Conservation (phyloP, 2,329 filamentous ascomycete genomes). For the Cordyceps cateniannulata region DNA sequence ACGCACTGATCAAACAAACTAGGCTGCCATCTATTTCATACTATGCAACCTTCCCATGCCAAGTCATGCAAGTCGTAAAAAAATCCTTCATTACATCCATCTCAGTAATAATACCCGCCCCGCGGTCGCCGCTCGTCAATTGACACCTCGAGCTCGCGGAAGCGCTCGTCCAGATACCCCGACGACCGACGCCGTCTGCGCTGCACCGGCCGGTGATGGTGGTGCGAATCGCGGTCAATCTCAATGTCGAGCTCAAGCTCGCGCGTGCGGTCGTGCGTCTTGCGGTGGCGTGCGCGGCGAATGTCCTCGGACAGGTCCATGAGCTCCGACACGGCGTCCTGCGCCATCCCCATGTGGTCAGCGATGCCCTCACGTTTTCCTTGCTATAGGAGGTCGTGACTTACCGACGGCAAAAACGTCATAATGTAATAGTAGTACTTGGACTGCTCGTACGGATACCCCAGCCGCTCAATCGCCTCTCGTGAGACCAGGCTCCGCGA, state of each 20-base stretch:
- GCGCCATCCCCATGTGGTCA: neutral
- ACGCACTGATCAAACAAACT: too few relatives aligned
- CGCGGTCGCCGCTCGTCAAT: constrained; percentile 2
- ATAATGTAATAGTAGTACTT: constrained; percentile 88
- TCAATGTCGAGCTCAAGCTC: constrained; percentile 11
- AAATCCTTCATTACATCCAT: neutral
- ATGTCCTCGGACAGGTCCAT: constrained; percentile 7
- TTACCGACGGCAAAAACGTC: constrained; percentile 79
- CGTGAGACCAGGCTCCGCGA: constrained; percentile 84
- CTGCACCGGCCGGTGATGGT: neutral
- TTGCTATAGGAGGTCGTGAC: constrained; percentile 28
- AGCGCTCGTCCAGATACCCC: constrained; percentile 9
- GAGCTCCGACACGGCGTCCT: constrained; percentile 5
- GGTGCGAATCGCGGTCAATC: constrained; percentile 8
- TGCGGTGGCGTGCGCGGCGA: neutral
- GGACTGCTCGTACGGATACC: constrained; percentile 88
- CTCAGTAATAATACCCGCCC: neutral
- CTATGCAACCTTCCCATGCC: neutral
- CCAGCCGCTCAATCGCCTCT: constrained; percentile 77
- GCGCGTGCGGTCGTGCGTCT: neutral
- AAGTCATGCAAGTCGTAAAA: neutral
- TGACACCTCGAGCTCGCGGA: constrained; percentile 3
- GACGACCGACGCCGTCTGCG: neutral
- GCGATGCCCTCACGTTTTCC: neutral
- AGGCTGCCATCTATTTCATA: neutral